Conservation (phyloP, 2,329 filamentous ascomycete genomes). For the Torrubiella hemipterigena region DNA sequence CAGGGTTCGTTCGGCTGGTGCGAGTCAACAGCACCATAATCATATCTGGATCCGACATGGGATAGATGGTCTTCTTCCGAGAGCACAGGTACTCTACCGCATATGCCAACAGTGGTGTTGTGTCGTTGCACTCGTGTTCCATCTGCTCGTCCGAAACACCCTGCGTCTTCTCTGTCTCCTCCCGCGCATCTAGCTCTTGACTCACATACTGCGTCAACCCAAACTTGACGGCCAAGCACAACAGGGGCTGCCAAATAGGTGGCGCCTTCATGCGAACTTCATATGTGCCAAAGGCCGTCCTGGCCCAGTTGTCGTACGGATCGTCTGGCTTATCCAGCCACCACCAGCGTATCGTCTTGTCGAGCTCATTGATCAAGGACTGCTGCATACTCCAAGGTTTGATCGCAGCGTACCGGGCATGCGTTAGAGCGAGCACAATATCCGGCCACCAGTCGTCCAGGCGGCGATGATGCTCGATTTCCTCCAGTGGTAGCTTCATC, state of each 20-base stretch:
- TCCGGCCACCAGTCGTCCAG: slow-evolving; percentile 26
- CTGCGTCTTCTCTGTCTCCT: not conserved
- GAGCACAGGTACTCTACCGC: slow-evolving; percentile 21
- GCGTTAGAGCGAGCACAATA: slow-evolving; percentile 23
- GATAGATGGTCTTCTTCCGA: slow-evolving; percentile 20
- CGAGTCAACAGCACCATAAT: slow-evolving; percentile 13
- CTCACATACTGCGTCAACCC: slow-evolving; percentile 16
- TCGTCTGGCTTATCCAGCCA: slow-evolving; percentile 15
- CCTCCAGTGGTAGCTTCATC: slow-evolving; percentile 19
- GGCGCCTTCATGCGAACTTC: slow-evolving; percentile 17
- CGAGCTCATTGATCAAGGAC: slow-evolving; percentile 15
- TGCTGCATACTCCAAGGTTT: slow-evolving; percentile 9
- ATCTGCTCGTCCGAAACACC: not conserved
- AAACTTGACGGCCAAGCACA: slow-evolving; percentile 20
- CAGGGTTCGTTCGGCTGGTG: slow-evolving; percentile 8
- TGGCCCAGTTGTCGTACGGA: slow-evolving; percentile 20
- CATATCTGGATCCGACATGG: slow-evolving; percentile 16
- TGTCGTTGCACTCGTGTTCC: slow-evolving; percentile 3
- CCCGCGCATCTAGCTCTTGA: slow-evolving; percentile 9
- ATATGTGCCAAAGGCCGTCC: slow-evolving; percentile 17
- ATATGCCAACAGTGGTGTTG: slow-evolving; percentile 18
- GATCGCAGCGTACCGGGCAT: slow-evolving; percentile 15
- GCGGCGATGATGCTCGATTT: slow-evolving; percentile 21
- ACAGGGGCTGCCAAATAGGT: slow-evolving; percentile 16
- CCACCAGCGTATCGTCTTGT: slow-evolving; percentile 17